phyloP scores from a whole-genome alignment of 2,329 filamentous ascomycete genomes.

The Aspergillus sergii region DNA sequence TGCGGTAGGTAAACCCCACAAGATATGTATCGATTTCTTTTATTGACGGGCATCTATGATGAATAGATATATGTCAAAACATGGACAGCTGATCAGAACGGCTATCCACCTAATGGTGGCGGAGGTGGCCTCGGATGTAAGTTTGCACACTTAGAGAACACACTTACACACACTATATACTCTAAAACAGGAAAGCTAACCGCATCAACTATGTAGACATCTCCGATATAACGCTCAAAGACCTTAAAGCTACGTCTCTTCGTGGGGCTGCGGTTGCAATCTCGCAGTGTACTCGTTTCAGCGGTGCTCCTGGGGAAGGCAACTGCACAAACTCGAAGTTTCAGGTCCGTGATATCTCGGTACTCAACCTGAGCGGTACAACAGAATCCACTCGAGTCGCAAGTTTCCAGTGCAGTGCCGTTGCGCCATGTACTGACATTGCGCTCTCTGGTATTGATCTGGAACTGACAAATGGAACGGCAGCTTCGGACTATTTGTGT shows the following conservation, averaged over 20 bases:
- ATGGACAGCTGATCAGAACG: slow-evolving; percentile 56
- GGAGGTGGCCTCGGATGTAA: slow-evolving; percentile 59
- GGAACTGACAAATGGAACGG: slow-evolving; percentile 21
- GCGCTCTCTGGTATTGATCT: slow-evolving; percentile 23
- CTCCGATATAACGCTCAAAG: slow-evolving; percentile 40
- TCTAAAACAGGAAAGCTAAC: not conserved
- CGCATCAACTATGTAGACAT: slow-evolving; percentile 23
- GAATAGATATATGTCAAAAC: slow-evolving; percentile 58
- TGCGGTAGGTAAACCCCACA: slow-evolving; percentile 28
- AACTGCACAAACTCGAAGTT: slow-evolving; percentile 47
- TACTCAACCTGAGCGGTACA: slow-evolving; percentile 24
- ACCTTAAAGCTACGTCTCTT: slow-evolving; percentile 34
- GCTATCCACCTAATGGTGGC: slow-evolving; percentile 61
- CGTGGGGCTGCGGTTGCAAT: slow-evolving; percentile 37
- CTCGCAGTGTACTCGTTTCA: slow-evolving; percentile 46
- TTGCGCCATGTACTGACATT: slow-evolving; percentile 30
- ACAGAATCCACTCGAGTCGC: slow-evolving; percentile 22
- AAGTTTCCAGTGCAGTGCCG: slow-evolving; percentile 36
- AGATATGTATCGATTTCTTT: not conserved
- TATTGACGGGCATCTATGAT: not conserved
- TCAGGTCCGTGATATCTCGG: slow-evolving; percentile 38
- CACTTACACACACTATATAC: not conserved
- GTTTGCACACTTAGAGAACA: slow-evolving; percentile 22
- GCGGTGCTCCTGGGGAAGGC: slow-evolving; percentile 30
- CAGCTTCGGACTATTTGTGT: slow-evolving; percentile 27